A percentile compares a stretch with the other conserved stretches of the same genome.
Evolutionary conservation across 2,329 filamentous ascomycete species (phyloP).

Genomic region (Alternaria atra): DNA sequence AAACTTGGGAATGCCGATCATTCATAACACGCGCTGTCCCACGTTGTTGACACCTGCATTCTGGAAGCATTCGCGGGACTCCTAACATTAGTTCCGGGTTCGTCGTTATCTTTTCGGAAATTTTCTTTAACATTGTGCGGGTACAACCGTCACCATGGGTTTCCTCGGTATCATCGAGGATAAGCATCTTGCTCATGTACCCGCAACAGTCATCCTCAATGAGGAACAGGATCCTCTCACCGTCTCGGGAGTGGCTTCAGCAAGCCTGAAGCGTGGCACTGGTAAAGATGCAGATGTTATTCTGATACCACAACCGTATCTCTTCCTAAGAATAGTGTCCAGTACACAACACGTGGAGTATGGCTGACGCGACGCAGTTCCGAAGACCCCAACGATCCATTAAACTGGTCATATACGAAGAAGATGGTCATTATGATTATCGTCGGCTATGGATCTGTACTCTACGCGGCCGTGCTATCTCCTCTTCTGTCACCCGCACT

Average conservation of each 20-base stretch:
- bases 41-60: not conserved
- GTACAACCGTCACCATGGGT: slow-evolving; percentile 33
- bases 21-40: slow-evolving; percentile 19
- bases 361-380: slow-evolving; percentile 53
- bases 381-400: slow-evolving; percentile 48
- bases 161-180: slow-evolving; percentile 48
- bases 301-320: slow-evolving; percentile 47
- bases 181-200: slow-evolving; percentile 45
- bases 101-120: not conserved
- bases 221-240: slow-evolving; percentile 29
- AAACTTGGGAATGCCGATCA: slow-evolving; percentile 10
- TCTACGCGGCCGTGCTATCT: slow-evolving; percentile 45
- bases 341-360: not conserved
- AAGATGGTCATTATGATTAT: slow-evolving; percentile 47
- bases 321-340: slow-evolving; percentile 26
- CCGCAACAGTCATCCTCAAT: slow-evolving; percentile 45
- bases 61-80: not conserved
- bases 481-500: slow-evolving; percentile 50
- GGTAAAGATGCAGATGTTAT: slow-evolving; percentile 46
- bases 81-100: not conserved
- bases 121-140: not conserved
- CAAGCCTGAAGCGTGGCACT: slow-evolving; percentile 43
- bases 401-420: slow-evolving; percentile 47
- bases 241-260: slow-evolving; percentile 19
- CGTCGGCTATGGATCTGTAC: slow-evolving; percentile 42